phyloP scores from a whole-genome alignment of 208 protist genomes.

The Leishmania braziliensis region DNA sequence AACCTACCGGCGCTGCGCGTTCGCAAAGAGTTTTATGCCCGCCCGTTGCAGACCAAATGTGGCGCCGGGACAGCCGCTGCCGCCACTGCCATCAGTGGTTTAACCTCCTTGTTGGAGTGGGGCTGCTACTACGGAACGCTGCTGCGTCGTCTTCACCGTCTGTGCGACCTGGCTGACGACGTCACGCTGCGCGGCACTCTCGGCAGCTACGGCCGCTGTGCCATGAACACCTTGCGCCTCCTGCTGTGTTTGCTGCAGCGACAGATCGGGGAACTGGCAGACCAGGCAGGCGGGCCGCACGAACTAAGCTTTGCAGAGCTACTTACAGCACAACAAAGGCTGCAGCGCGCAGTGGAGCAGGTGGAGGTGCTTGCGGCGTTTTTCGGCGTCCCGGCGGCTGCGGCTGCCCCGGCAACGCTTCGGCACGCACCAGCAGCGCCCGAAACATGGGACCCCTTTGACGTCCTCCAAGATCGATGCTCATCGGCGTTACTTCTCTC shows the following conservation, averaged over 20 bases:
- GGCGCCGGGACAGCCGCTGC: background rate
- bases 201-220: constrained; percentile 78
- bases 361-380: constrained; percentile 56
- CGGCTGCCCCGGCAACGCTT: background rate
- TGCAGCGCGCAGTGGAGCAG: constrained; percentile 42
- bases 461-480: constrained; percentile 25
- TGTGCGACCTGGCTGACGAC: constrained; percentile 51
- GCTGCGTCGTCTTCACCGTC: constrained; percentile 55
- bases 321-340: constrained; percentile 47
- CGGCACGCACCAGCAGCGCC: background rate
- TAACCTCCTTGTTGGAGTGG: constrained; percentile 61
- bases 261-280: constrained; percentile 47
- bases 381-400: constrained; percentile 43
- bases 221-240: constrained; percentile 54
- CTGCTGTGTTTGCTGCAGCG: constrained; percentile 48
- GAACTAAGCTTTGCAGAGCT: constrained; percentile 57
- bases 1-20: constrained; percentile 25
- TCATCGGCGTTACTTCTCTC: constrained; percentile 73
- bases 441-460: constrained; percentile 24
- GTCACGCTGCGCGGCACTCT: constrained; percentile 44
- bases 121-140: constrained; percentile 75
- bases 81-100: constrained; percentile 14
- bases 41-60: background rate
- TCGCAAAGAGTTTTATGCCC: constrained; percentile 18
- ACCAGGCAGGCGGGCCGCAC: constrained; percentile 50